Evolutionary conservation across 2,329 filamentous ascomycete genomes (phyloP), one percentile per base, ranked within the genome.

Genomic region (Pyrenophora seminiperda): DNA sequence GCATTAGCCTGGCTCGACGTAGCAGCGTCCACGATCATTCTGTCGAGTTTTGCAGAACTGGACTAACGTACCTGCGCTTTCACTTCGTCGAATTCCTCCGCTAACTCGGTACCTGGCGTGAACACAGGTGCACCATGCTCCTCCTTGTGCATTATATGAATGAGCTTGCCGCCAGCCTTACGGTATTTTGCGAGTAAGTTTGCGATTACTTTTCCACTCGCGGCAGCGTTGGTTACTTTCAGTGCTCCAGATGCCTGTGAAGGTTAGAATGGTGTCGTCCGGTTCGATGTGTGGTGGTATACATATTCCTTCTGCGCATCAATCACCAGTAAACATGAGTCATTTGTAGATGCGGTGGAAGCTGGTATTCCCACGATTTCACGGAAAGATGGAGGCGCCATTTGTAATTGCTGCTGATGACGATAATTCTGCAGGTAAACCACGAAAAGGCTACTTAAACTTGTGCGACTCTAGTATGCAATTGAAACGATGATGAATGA

Each of bases 51-150:
- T 34, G 9, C 2, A 7, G 6, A 36, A 18, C 3, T 7, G 22
- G 10, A 13, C 13, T n/a, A 9, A 11, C 46, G 0, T 42, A 64
- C 67, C 54, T 67, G 61, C 0, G 85, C 80, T 20, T 73, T 77
- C 32, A 89, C 70, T 58, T 87, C 84, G 0, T 79, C 74, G 54
- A 88, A 87, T 53, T 84, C 82, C 30, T 83, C 74, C 0, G 82
- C 84, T 4, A 89, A 74, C 4, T 75, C 63, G 0, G 85, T 88
- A 3, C 75, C 76, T 0, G 83, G 82, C 0, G 85, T 89, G 70
- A 89, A 89, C 3, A 89, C 76, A 0, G 86, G 86, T 0, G 86
- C 83, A 2, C 83, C 84, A 0, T 79, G 76, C 2, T 85, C 83
- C 0, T 79, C 79, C 41, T 78, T 68, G 67, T 89, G 86, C 7